Conservation (phyloP, 768 basidiomycete species). For the Heimioporus sp. region DNA sequence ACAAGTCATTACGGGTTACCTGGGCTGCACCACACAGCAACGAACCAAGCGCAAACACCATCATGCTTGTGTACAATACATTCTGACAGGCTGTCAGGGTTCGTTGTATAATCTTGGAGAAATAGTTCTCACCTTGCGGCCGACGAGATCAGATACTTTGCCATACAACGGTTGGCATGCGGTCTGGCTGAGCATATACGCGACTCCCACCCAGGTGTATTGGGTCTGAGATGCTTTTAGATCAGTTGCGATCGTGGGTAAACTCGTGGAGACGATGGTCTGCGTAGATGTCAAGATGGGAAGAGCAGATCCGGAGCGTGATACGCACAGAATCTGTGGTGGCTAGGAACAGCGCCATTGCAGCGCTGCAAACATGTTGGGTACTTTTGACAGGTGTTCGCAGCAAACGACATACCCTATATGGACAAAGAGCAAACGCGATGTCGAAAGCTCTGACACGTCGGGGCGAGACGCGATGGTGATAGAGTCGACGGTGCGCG, state of each 20-base stretch:
- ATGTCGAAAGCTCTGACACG: slow-evolving; percentile 43
- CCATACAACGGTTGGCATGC: slow-evolving; percentile 84
- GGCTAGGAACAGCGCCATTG: slow-evolving; percentile 77
- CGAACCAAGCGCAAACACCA: slow-evolving; percentile 76
- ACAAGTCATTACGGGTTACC: slow-evolving; percentile 38
- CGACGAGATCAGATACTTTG: slow-evolving; percentile 73
- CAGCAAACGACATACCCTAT: slow-evolving; percentile 51
- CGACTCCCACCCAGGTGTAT: slow-evolving; percentile 84
- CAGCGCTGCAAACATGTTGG: slow-evolving; percentile 50
- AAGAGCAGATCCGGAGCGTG: not conserved
- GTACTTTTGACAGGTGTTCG: slow-evolving; percentile 5
- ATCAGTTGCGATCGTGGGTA: slow-evolving; percentile 77
- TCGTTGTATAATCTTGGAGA: slow-evolving; percentile 2
- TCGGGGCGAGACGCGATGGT: slow-evolving; percentile 21
- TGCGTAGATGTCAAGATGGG: slow-evolving; percentile 19
- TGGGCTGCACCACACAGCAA: slow-evolving; percentile 72
- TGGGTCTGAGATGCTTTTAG: slow-evolving; percentile 65
- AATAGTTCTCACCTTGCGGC: slow-evolving; percentile 59
- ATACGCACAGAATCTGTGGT: slow-evolving; percentile 77
- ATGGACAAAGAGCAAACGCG: slow-evolving; percentile 60
- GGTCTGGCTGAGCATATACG: slow-evolving; percentile 85
- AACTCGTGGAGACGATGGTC: slow-evolving; percentile 78
- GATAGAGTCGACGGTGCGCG: slow-evolving; percentile 20
- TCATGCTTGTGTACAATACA: slow-evolving; percentile 70
- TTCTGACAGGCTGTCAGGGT: slow-evolving; percentile 38